Base-by-base conservation (phyloP, 441 rosid genomes). In the Dalechampia spathulata region DNA sequence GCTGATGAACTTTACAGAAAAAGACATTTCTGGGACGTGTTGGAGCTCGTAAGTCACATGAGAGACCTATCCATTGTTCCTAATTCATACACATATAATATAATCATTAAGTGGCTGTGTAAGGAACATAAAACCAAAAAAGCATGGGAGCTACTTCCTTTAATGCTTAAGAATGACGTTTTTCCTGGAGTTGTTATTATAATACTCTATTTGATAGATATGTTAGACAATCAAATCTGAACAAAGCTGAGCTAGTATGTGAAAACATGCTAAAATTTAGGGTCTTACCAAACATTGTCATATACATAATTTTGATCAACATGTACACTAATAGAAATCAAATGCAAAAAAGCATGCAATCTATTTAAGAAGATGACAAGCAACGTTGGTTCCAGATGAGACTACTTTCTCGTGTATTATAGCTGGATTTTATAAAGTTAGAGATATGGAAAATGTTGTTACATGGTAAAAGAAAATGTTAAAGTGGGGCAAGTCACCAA, bases 131-230 rank as follows among this genome's bases (percentile, higher is more conserved):
- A 54, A 48, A 54, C 68, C 2, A 71, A 66, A 47, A 78, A 76
- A 25, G 81, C 75, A 43, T 65, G 59, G 70, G 76, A 73, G 61
- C 59, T 78, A 55, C 64, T 83, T 58, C 72, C 86, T 41, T 22
- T 61, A 51, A 74, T 83, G 90, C 57, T 80, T 27, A 78, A 78
- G 80, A 75, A 67, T 57, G 60, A 75, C 52, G 65, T 70, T 47
- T 45, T 65, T 56, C 77, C 75, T 4, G 37, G 58, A 25, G 64
- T 47, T 67, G 63, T 66, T 50, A 75, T 60, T 78, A 55, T 49
- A 67, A 55, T 48, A 67, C 60, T 48, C 58, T 83, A 43, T 64
- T 83, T 17, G 69, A 80, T 55, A 79, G 79, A 20, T 76, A 66
- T 67, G 73, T 73, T 41, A 73, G 72, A 57, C 72, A 72, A 45